These are phyloP conservation scores for Trichosporon asahii DNA, from an alignment of 1,284 basidiomycete genomes.

Conservation along the genomic window DNA sequence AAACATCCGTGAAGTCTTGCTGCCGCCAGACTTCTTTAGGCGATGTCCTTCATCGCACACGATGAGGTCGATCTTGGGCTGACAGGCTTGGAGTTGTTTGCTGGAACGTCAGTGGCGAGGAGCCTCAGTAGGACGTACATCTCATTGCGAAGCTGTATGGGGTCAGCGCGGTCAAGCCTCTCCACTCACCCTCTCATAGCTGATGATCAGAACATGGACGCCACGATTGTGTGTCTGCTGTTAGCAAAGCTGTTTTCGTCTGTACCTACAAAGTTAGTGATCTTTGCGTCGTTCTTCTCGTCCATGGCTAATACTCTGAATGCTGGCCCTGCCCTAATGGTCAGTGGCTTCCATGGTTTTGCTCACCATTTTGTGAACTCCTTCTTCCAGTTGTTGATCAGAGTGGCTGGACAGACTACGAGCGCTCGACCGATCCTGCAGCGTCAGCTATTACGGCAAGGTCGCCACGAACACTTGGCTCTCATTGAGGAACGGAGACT, in stretches of 20 bases:
- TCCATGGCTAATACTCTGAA: slow-evolving; percentile 70
- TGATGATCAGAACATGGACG: slow-evolving; percentile 83
- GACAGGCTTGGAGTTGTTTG: slow-evolving; percentile 46
- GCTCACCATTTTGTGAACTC: slow-evolving; percentile 89
- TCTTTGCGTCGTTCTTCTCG: slow-evolving; percentile 62
- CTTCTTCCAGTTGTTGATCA: slow-evolving; percentile 94
- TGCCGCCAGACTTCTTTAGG: slow-evolving; percentile 79
- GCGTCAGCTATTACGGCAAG: slow-evolving; percentile 23
- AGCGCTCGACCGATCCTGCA: slow-evolving; percentile 66
- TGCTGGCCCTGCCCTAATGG: slow-evolving; percentile 11
- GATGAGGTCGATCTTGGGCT: slow-evolving; percentile 83
- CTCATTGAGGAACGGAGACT: slow-evolving; percentile 70
- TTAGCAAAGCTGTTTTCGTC: slow-evolving; percentile 29
- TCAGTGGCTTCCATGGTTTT: not conserved
- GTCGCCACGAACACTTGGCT: slow-evolving; percentile 53
- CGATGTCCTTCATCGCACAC: slow-evolving; percentile 97
- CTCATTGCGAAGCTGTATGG: slow-evolving; percentile 64
- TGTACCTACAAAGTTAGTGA: slow-evolving; percentile 73
- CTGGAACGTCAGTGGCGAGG: slow-evolving; percentile 30
- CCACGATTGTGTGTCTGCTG: slow-evolving; percentile 58
- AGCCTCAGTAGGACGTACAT: slow-evolving; percentile 59
- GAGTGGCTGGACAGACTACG: slow-evolving; percentile 90
- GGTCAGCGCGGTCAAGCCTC: not conserved
- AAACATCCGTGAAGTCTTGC: slow-evolving; percentile 89
- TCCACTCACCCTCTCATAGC: slow-evolving; percentile 69